phyloP scores from a whole-genome alignment of 2,329 filamentous ascomycete genomes.

The Sporothrix euskadiensis region DNA sequence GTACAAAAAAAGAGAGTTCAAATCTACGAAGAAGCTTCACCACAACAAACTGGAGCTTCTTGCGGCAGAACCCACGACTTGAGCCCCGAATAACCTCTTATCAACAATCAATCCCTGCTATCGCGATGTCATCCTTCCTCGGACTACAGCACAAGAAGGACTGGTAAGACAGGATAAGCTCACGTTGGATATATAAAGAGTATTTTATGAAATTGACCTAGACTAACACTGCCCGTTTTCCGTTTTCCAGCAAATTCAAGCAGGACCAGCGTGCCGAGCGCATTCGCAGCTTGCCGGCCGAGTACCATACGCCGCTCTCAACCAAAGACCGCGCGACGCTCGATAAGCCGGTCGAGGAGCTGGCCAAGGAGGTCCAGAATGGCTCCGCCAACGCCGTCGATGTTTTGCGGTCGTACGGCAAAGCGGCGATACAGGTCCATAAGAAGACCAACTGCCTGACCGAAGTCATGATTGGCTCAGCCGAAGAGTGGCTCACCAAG shows the following conservation, averaged over 20 bases:
- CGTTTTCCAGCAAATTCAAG: constrained; percentile 66
- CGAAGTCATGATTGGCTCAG: constrained; percentile 77
- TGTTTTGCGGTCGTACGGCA: constrained; percentile 82
- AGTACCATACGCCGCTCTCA: constrained; percentile 68
- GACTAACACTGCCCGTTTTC: constrained; percentile 31
- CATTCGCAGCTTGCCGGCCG: constrained; percentile 61
- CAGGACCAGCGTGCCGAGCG: constrained; percentile 71
- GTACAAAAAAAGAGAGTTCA: not conserved
- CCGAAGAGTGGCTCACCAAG: constrained; percentile 67
- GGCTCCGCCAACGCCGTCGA: constrained; percentile 65
- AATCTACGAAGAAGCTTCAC: not conserved
- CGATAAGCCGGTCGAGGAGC: constrained; percentile 70
- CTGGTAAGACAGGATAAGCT: constrained; percentile 26
- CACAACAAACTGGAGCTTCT: not conserved
- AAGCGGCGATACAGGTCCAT: constrained; percentile 80
- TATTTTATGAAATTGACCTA: constrained; percentile 31
- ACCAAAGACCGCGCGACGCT: constrained; percentile 66
- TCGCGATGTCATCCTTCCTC: constrained; percentile 30
- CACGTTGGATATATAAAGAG: not conserved
- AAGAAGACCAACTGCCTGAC: constrained; percentile 87
- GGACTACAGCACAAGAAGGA: constrained; percentile 29
- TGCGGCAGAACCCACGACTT: not conserved
- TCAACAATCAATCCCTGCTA: not conserved
- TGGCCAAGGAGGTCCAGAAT: constrained; percentile 77
- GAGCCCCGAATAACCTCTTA: not conserved